Conservation (phyloP, 2,329 filamentous ascomycete genomes). For the Xylaria sp. region DNA sequence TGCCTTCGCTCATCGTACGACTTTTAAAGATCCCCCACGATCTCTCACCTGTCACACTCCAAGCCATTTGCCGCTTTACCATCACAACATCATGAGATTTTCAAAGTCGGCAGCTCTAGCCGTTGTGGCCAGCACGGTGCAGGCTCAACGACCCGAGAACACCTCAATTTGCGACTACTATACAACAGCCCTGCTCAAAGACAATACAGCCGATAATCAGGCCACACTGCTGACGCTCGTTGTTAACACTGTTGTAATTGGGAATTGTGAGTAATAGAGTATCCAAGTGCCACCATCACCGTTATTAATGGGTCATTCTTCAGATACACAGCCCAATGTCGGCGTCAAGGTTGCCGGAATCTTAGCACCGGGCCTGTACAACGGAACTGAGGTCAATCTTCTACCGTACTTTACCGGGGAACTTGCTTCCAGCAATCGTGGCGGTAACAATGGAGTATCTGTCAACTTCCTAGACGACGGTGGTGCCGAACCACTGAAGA, state of each 20-base stretch:
- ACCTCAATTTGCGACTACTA: slow-evolving; percentile 71
- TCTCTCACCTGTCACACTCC: background rate
- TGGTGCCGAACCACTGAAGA: slow-evolving; percentile 63
- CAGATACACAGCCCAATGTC: slow-evolving; percentile 63
- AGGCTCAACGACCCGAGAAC: slow-evolving; percentile 59
- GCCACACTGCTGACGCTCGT: slow-evolving; percentile 64
- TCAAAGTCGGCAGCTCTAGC: slow-evolving; percentile 42
- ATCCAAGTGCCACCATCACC: background rate
- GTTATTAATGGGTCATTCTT: slow-evolving; percentile 11
- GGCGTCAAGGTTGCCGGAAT: slow-evolving; percentile 66
- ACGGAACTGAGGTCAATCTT: slow-evolving; percentile 64
- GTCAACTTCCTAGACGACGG: slow-evolving; percentile 72
- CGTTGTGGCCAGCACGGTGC: slow-evolving; percentile 42
- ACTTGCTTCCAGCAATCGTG: slow-evolving; percentile 63
- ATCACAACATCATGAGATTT: slow-evolving; percentile 43
- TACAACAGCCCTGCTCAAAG: slow-evolving; percentile 65
- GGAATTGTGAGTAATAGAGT: slow-evolving; percentile 59
- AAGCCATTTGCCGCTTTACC: background rate
- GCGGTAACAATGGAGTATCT: slow-evolving; percentile 55
- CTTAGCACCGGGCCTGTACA: slow-evolving; percentile 59
- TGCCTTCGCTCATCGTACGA: background rate
- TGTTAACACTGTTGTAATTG: slow-evolving; percentile 71
- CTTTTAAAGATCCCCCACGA: background rate
- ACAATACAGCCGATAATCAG: slow-evolving; percentile 69
- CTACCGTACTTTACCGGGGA: slow-evolving; percentile 67